A percentile compares a stretch with the other conserved stretches of the same genome.
These are phyloP conservation scores for Aspergillus carbonarius DNA, from an alignment of 2,329 filamentous ascomycete genomes.

Conservation along the genomic window DNA sequence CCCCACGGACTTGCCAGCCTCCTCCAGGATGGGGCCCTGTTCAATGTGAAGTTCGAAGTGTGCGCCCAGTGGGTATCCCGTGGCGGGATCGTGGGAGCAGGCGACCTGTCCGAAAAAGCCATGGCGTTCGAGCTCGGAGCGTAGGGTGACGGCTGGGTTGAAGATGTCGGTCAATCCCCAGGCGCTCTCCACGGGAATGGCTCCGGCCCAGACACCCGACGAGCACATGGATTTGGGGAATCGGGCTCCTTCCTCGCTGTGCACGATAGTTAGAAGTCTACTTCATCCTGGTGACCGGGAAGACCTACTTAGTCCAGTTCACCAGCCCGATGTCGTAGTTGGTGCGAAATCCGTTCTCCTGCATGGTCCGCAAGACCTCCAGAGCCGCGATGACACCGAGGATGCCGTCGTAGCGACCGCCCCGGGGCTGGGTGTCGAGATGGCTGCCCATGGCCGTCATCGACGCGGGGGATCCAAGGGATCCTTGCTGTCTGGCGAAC, in stretches of 20 bases:
- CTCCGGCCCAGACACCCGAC: slow-evolving; percentile 71
- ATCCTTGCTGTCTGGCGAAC: slow-evolving; percentile 27
- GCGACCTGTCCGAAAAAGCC: slow-evolving; percentile 62
- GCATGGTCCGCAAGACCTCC: slow-evolving; percentile 65
- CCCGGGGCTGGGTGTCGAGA: slow-evolving; percentile 32
- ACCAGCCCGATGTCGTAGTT: slow-evolving; percentile 67
- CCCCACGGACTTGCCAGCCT: slow-evolving; percentile 59
- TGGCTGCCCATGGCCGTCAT: slow-evolving; percentile 50
- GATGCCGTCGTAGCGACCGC: slow-evolving; percentile 67
- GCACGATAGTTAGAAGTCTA: background rate
- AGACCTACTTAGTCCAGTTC: slow-evolving; percentile 55
- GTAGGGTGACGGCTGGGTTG: slow-evolving; percentile 56
- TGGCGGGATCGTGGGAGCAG: slow-evolving; percentile 46
- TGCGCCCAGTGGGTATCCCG: slow-evolving; percentile 63
- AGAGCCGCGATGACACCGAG: slow-evolving; percentile 68
- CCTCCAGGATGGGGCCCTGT: slow-evolving; percentile 70
- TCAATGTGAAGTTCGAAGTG: slow-evolving; percentile 83
- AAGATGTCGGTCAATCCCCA: slow-evolving; percentile 60
- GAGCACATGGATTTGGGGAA: slow-evolving; percentile 72
- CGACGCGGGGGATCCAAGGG: slow-evolving; percentile 18
- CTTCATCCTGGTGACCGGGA: background rate
- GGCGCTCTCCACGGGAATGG: slow-evolving; percentile 59
- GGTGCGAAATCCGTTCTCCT: slow-evolving; percentile 66
- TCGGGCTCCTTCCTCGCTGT: slow-evolving; percentile 72
- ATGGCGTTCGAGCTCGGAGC: slow-evolving; percentile 64